Percentiles rank a stretch among this genome's conserved stretches.
These are phyloP conservation scores for Helminthosporium solani DNA, from an alignment of 2,329 filamentous ascomycete genomes.

Conservation along the genomic window DNA sequence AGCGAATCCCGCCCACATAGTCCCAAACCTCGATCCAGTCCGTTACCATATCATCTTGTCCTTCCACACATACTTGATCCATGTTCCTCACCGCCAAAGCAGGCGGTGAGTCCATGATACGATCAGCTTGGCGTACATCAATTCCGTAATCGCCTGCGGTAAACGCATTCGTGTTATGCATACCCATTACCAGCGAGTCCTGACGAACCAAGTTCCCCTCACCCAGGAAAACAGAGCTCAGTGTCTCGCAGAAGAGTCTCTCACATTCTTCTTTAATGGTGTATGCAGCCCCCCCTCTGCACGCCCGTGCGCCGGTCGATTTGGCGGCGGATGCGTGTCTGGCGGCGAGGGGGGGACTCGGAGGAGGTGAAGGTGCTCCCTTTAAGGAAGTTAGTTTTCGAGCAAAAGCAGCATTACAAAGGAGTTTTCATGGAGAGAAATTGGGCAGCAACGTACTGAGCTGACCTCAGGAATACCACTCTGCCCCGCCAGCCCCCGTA, in stretches of 20 bases:
- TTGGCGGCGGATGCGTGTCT: constrained; percentile 62
- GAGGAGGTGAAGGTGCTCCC: constrained; percentile 80
- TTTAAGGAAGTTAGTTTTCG: too few species aligned
- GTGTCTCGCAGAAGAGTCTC: constrained; percentile 98
- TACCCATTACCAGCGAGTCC: constrained; percentile 87
- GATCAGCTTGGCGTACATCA: constrained; percentile 23
- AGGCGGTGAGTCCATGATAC: constrained; percentile 35
- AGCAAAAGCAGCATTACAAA: too few species aligned
- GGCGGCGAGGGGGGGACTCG: constrained; percentile 86
- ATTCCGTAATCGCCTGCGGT: constrained; percentile 34
- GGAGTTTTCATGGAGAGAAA: not conserved
- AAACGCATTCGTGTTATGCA: constrained; percentile 44
- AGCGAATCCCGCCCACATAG: constrained; percentile 78
- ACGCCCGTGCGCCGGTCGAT: constrained; percentile 46
- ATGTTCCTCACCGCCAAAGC: constrained; percentile 15
- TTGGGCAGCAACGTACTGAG: constrained; percentile 47
- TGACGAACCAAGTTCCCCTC: constrained; percentile 76
- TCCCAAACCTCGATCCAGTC: constrained; percentile 81
- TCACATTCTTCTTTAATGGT: constrained; percentile 99
- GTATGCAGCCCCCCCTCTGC: constrained; percentile 86
- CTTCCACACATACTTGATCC: constrained; percentile 31
- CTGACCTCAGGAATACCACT: constrained; percentile 50
- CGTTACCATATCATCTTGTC: constrained; percentile 44
- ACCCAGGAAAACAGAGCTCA: constrained; percentile 93
- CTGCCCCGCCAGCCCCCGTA: constrained; percentile 72